Conservation (phyloP, 768 basidiomycete genomes). For the Coprinopsis sp. region DNA sequence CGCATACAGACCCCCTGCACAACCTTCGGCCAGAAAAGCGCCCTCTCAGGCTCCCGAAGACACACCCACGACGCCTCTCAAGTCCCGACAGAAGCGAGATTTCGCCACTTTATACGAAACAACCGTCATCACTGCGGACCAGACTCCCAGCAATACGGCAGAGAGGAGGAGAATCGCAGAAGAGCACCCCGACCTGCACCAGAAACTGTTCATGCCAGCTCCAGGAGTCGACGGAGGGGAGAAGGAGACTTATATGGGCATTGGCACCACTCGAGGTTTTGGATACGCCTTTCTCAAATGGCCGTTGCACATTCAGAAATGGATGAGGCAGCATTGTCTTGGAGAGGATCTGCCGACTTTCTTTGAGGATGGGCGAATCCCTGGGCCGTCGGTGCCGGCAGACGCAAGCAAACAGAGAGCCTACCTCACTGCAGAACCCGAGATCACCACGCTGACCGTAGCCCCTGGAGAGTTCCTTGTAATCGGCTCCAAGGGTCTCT, state of each 20-base stretch:
- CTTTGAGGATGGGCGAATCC: background rate
- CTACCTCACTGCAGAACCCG: slow-evolving; percentile 49
- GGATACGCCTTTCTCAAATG: slow-evolving; percentile 43
- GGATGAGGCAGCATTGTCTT: slow-evolving; percentile 31
- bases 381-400: slow-evolving; percentile 10
- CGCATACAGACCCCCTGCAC: background rate
- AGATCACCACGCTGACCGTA: slow-evolving; percentile 39
- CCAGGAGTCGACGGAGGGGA: slow-evolving; percentile 26
- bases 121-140: slow-evolving; percentile 36
- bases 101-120: slow-evolving; percentile 28
- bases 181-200: slow-evolving; percentile 22
- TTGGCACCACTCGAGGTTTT: slow-evolving; percentile 35
- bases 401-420: slow-evolving; percentile 27
- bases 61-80: background rate
- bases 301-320: slow-evolving; percentile 31
- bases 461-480: slow-evolving; percentile 50
- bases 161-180: slow-evolving; percentile 28
- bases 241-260: slow-evolving; percentile 2
- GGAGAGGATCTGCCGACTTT: slow-evolving; percentile 18
- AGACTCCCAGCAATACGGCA: slow-evolving; percentile 28
- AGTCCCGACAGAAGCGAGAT: background rate
- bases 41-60: background rate
- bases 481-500: slow-evolving; percentile 48
- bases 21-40: background rate
- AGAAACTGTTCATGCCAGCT: slow-evolving; percentile 12